A percentile compares a stretch with the other conserved stretches of the same genome.
phyloP scores from a whole-genome alignment of 805 yeast species.

The Saccharomycopsis selenospora region DNA sequence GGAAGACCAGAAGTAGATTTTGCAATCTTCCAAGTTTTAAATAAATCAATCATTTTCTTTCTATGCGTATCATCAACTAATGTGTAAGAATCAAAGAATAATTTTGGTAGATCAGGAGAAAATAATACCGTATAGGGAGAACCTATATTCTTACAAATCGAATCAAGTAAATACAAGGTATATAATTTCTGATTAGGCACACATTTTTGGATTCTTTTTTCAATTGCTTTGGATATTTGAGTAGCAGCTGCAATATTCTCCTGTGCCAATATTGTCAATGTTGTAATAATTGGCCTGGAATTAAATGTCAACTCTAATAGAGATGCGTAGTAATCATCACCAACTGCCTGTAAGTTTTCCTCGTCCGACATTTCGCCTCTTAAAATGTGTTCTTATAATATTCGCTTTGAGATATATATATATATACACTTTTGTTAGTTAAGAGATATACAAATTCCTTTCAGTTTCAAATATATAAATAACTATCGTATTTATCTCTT shows the following conservation, averaged over 20 bases:
- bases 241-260: constrained; percentile 75
- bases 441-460: too few species aligned
- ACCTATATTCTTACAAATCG: constrained; percentile 86
- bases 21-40: constrained; percentile 81
- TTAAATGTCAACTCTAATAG: constrained; percentile 76
- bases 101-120: constrained; percentile 57
- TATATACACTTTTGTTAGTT: too few species aligned
- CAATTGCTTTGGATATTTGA: constrained; percentile 69
- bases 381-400: too few species aligned
- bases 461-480: too few species aligned
- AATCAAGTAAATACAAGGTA: constrained; percentile 78
- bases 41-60: constrained; percentile 64
- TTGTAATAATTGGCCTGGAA: constrained; percentile 83
- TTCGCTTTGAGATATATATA: neutral
- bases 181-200: constrained; percentile 80
- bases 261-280: constrained; percentile 75
- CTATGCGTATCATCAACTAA: constrained; percentile 71
- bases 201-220: constrained; percentile 64
- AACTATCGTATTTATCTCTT: too few species aligned
- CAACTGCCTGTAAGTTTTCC: constrained; percentile 25
- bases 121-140: constrained; percentile 80
- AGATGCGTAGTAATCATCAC: constrained; percentile 61
- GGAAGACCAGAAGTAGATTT: constrained; percentile 55
- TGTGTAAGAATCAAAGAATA: constrained; percentile 73
- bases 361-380: constrained; percentile 19